Conservation (phyloP, 2,329 filamentous ascomycete genomes). For the Epichloe festucae region DNA sequence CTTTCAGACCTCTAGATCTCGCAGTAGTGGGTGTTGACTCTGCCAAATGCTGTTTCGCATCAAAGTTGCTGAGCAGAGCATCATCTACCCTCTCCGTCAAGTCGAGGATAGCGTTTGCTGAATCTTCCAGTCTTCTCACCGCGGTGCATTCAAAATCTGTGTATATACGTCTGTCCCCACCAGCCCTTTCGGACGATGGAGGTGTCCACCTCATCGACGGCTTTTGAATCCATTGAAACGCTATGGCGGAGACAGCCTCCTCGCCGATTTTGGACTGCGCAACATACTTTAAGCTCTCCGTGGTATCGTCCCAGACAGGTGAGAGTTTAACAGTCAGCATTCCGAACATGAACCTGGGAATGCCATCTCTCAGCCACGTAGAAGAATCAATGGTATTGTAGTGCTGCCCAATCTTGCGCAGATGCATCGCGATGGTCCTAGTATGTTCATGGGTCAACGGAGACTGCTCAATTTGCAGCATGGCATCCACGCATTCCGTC, state of each 20-base stretch:
- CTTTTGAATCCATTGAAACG: slow-evolving; percentile 63
- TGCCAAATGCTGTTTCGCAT: slow-evolving; percentile 45
- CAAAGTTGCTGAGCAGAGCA: slow-evolving; percentile 50
- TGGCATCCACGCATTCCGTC: slow-evolving; percentile 29
- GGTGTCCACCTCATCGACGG: slow-evolving; percentile 42
- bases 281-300: slow-evolving; percentile 62
- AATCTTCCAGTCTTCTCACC: slow-evolving; percentile 43
- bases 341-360: slow-evolving; percentile 79
- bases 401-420: slow-evolving; percentile 58
- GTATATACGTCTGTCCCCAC: slow-evolving; percentile 26
- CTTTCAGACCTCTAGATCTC: slow-evolving; percentile 65
- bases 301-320: slow-evolving; percentile 77
- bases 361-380: slow-evolving; percentile 54
- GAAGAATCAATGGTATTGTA: slow-evolving; percentile 48
- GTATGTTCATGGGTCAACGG: slow-evolving; percentile 64
- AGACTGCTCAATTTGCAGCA: slow-evolving; percentile 69
- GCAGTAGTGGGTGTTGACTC: slow-evolving; percentile 41
- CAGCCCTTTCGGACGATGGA: slow-evolving; percentile 21
- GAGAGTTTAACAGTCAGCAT: slow-evolving; percentile 75
- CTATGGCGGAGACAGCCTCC: slow-evolving; percentile 54
- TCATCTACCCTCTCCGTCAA: slow-evolving; percentile 40
- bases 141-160: slow-evolving; percentile 83
- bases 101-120: slow-evolving; percentile 37
- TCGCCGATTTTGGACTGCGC: slow-evolving; percentile 59
- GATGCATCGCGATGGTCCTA: slow-evolving; percentile 69